Percentiles rank a stretch among this genome's conserved stretches.
Evolutionary conservation across 2,329 filamentous ascomycete species (phyloP).

Genomic region (Pseudogymnoascus sp.): DNA sequence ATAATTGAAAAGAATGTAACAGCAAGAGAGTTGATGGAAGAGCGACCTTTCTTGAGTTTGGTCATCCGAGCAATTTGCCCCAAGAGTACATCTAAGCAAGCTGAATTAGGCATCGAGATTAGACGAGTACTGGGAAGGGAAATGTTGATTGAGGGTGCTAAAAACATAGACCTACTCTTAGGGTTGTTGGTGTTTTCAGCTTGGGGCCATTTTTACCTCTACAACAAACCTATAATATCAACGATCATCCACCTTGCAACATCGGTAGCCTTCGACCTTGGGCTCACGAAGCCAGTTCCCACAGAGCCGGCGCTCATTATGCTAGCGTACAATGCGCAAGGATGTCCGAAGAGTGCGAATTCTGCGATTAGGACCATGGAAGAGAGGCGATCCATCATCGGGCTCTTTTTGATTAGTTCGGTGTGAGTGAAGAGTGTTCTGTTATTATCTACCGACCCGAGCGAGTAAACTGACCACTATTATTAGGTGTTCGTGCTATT

Average conservation of each 20-base stretch:
- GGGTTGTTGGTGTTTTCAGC: background rate
- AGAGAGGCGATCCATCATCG: constrained; percentile 10
- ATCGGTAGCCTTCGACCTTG: constrained; percentile 14
- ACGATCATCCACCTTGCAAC: constrained; percentile 12
- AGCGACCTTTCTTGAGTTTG: constrained; percentile 8
- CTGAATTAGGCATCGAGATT: background rate
- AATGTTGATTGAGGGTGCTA: background rate
- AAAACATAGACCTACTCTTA: background rate
- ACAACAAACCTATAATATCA: constrained; percentile 1
- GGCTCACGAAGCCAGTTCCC: constrained; percentile 13
- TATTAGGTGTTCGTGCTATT: constrained; percentile 10
- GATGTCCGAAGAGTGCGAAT: background rate
- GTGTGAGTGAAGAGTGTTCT: constrained; percentile 1
- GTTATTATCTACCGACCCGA: background rate
- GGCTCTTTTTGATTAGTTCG: constrained; percentile 11
- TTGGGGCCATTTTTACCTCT: background rate
- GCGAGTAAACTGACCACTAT: background rate
- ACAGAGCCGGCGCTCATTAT: constrained; percentile 10
- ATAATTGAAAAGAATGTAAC: background rate
- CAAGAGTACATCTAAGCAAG: background rate
- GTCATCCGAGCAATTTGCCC: background rate
- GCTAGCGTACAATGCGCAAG: background rate
- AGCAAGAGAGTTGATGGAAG: constrained; percentile 4
- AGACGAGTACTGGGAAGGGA: background rate
- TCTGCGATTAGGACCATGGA: constrained; percentile 11